A percentile compares a stretch with the other conserved stretches of the same genome.
These are phyloP conservation scores for Dactylonectria macrodidyma DNA, from an alignment of 2,329 filamentous ascomycete genomes.

Conservation along the genomic window DNA sequence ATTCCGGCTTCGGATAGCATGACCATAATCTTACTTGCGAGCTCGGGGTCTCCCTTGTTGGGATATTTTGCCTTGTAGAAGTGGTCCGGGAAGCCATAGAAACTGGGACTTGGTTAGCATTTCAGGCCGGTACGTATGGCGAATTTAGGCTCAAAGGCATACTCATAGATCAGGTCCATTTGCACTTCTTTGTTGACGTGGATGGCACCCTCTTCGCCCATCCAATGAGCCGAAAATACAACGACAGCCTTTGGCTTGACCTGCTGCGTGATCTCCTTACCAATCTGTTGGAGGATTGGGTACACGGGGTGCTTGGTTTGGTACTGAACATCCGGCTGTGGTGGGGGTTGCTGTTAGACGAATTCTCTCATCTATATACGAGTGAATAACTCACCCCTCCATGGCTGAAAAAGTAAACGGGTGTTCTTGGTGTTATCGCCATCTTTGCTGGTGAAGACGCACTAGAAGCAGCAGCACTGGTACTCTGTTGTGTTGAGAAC, in stretches of 20 bases:
- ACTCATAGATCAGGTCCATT: conserved; percentile 81
- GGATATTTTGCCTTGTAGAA: conserved; percentile 80
- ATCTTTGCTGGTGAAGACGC: conserved; percentile 35
- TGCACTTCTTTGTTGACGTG: conserved; percentile 76
- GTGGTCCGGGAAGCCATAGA: conserved; percentile 79
- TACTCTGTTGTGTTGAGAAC: conserved; percentile 34
- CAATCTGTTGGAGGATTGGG: conserved; percentile 73
- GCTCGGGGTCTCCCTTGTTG: conserved; percentile 71
- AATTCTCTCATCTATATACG: background rate
- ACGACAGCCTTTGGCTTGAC: conserved; percentile 81
- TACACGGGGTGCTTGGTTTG: conserved; percentile 79
- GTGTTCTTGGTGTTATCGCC: conserved; percentile 52
- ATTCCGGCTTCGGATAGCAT: conserved; percentile 71
- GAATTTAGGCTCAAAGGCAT: conserved; percentile 23
- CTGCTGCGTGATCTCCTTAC: conserved; percentile 77
- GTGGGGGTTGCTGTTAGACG: background rate
- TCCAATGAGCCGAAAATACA: conserved; percentile 86
- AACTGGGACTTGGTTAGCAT: conserved; percentile 58
- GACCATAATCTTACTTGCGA: conserved; percentile 72
- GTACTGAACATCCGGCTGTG: conserved; percentile 76
- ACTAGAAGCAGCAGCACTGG: conserved; percentile 4
- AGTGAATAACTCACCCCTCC: conserved; percentile 58
- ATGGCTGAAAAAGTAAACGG: conserved; percentile 67
- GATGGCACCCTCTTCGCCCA: conserved; percentile 69
- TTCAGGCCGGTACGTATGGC: too few relatives aligned